Conservation (phyloP, 768 basidiomycete genomes). For the Butyriboletus loyo region DNA sequence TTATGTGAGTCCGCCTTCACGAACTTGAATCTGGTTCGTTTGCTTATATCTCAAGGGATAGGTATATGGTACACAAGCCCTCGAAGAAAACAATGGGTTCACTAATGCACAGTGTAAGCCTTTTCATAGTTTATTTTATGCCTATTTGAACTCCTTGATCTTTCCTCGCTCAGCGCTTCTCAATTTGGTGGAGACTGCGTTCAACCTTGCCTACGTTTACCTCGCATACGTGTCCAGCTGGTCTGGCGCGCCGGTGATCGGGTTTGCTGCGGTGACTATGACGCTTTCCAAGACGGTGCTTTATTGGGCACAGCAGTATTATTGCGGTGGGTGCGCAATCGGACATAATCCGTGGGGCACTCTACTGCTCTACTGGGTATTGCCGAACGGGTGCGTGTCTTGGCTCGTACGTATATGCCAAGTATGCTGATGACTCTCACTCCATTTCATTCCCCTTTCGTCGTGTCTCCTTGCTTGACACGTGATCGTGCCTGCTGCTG, state of each 20-base stretch:
- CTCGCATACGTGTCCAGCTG: constrained; percentile 59
- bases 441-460: not conserved
- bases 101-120: constrained; percentile 77
- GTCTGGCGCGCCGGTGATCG: constrained; percentile 69
- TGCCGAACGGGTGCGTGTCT: constrained; percentile 72
- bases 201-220: constrained; percentile 77
- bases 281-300: constrained; percentile 82
- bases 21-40: constrained; percentile 16
- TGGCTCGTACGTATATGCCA: not conserved
- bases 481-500: not conserved
- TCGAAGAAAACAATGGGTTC: constrained; percentile 71
- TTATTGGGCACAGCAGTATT: constrained; percentile 82
- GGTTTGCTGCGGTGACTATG: constrained; percentile 70
- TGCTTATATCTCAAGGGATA: constrained; percentile 35
- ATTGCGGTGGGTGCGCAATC: constrained; percentile 64
- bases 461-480: not conserved
- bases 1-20: constrained; percentile 28
- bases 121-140: not conserved
- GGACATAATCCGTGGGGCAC: constrained; percentile 65
- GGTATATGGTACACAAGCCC: constrained; percentile 71
- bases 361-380: constrained; percentile 60
- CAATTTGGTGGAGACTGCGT: constrained; percentile 74
- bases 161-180: constrained; percentile 51
- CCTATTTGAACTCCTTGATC: not conserved
- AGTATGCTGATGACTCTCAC: constrained; percentile 3